Evolutionary conservation across 768 basidiomycete genomes (phyloP), one percentile per base, ranked within the genome.

Genomic region (Tylopilus intermedius): DNA sequence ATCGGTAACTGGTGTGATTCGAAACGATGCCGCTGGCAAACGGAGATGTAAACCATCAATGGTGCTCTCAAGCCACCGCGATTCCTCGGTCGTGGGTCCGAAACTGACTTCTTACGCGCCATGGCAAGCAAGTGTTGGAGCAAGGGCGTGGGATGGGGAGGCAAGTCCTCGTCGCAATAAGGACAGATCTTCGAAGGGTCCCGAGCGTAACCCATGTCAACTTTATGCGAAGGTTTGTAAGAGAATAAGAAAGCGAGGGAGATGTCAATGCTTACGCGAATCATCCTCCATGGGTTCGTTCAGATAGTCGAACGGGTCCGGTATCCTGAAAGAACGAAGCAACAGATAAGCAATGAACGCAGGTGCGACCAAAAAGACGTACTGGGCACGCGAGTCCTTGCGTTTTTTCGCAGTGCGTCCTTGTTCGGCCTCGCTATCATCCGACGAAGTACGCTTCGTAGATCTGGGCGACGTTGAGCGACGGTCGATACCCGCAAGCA

Each of bases 1-100:
- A 83, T 77, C 0, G 90, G 90, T 3, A 93, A 71, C 51, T 85
- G 79, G 50, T 83, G 71, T 18, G 74, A 79, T 68, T 93, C 90
- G 56, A 90, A 91, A 7, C 79, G 77, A 70, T 93, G 90, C 4
- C 88, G 78, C 59, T 87, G 84, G 61, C 90, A 93, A 0, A 87
- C 78, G 3, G 76, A 74, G 42, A 87, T 78, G 59, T 83, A 93
- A 9, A 75, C 68, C 0, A 77, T 69, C 44, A 78, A 62, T 0
- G 74, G 66, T 4, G 79, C 79, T 38, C 65, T 73, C 47, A 90
- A 71, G 4, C 89, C 90, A 11, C 81, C 70, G 7, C 82, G 77
- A 59, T 93, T 93, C 8, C 76, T 72, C 2, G 82, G 82, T 5
- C 90, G 83, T 8, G 84, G 78, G 53, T 88, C 84, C 2, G 70